These are phyloP conservation scores for Carex parvula DNA, from an alignment of 176 grass and related monocot genomes.

Conservation along the genomic window DNA sequence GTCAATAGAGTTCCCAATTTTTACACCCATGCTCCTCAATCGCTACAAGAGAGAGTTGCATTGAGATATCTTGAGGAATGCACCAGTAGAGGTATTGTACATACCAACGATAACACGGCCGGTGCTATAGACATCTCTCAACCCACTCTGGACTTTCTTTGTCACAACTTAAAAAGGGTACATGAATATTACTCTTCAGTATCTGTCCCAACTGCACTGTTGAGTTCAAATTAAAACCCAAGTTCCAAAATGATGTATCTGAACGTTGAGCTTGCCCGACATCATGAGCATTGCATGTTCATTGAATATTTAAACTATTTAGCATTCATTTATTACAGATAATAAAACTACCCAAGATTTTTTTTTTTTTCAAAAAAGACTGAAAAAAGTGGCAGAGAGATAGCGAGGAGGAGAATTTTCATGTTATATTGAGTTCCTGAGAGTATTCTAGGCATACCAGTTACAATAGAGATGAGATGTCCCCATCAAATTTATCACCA, in stretches of 20 bases:
- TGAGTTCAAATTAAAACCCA: too few relatives aligned
- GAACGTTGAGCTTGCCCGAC: background rate
- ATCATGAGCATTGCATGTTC: background rate
- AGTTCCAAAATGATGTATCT: too few relatives aligned
- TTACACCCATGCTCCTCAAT: constrained; percentile 10
- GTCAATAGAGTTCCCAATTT: constrained; percentile 25
- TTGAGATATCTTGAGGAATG: constrained; percentile 36
- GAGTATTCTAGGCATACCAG: background rate
- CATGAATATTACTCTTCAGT: background rate
- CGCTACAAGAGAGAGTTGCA: constrained; percentile 29
- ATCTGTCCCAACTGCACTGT: too few relatives aligned
- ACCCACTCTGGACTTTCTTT: constrained; percentile 32
- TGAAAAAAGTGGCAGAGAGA: background rate
- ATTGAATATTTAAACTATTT: background rate
- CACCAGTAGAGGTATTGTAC: background rate
- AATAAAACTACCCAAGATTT: background rate
- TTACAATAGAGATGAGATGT: background rate
- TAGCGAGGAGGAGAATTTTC: background rate
- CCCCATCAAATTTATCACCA: background rate
- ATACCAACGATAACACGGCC: background rate
- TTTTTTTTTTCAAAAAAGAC: background rate
- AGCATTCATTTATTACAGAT: background rate
- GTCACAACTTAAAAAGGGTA: constrained; percentile 26
- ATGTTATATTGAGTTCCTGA: background rate
- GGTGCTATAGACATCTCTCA: background rate